Percentiles rank a stretch among this genome's conserved stretches.
These are phyloP conservation scores for Austroboletus olivaceoglutinosus DNA, from an alignment of 1,284 basidiomycete genomes.

Conservation along the genomic window DNA sequence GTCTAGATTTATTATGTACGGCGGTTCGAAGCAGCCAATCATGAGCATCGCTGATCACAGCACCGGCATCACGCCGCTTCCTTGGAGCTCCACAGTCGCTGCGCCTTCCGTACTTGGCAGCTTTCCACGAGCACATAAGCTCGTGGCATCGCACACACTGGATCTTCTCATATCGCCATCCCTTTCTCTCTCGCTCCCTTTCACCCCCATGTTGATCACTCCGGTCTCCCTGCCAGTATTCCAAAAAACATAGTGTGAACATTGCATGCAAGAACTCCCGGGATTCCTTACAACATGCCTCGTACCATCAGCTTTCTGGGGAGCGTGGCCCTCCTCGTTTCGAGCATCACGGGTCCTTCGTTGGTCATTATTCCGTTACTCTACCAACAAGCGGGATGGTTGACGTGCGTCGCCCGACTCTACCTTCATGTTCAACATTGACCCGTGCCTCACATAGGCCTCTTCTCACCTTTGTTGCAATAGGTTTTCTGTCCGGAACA, in stretches of 20 bases:
- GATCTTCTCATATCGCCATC: too few relatives aligned
- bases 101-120: background rate
- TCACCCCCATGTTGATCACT: background rate
- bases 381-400: constrained; percentile 27
- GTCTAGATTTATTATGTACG: background rate
- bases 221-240: background rate
- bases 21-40: background rate
- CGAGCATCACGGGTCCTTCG: constrained; percentile 24
- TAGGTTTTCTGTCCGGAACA: constrained; percentile 21
- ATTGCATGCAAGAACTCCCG: background rate
- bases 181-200: background rate
- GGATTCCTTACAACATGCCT: constrained; percentile 11
- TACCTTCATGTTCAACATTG: background rate
- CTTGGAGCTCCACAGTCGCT: background rate
- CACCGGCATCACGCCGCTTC: background rate
- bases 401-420: constrained; percentile 18
- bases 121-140: background rate
- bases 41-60: background rate
- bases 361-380: constrained; percentile 25
- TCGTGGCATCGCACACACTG: background rate
- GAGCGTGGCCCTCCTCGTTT: constrained; percentile 27
- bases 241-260: background rate
- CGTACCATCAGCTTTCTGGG: constrained; percentile 24
- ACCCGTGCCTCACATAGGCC: constrained; percentile 6
- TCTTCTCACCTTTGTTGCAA: constrained; percentile 13